A percentile compares a stretch with the other conserved stretches of the same genome.
phyloP scores from a whole-genome alignment of 2,329 filamentous ascomycete species.

The Metarhizium album region DNA sequence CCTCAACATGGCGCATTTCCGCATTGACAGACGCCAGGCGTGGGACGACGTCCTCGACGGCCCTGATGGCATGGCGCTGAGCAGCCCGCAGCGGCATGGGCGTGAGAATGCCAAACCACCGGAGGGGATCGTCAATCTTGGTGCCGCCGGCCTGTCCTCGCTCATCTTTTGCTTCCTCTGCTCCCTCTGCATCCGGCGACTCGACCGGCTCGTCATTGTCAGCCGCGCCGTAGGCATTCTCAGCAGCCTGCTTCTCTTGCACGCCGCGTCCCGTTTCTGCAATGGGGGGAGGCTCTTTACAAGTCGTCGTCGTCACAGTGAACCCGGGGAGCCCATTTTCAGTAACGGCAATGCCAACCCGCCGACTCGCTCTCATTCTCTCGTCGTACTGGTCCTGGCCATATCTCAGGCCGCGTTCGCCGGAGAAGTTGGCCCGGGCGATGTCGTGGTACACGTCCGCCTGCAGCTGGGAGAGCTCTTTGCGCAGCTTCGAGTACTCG shows the following conservation, averaged over 20 bases:
- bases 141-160: background rate
- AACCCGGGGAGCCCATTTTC: constrained; percentile 12
- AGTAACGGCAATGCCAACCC: constrained; percentile 12
- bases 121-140: constrained; percentile 32
- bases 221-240: background rate
- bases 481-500: constrained; percentile 51
- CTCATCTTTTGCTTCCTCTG: background rate
- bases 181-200: background rate
- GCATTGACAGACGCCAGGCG: constrained; percentile 44
- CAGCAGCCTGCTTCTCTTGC: background rate
- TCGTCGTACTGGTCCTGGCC: constrained; percentile 63
- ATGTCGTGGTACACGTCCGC: constrained; percentile 46
- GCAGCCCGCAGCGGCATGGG: constrained; percentile 44
- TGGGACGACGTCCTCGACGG: constrained; percentile 47
- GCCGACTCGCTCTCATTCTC: constrained; percentile 53
- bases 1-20: constrained; percentile 55
- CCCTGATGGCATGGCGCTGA: constrained; percentile 45
- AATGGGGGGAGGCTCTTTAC: background rate
- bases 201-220: background rate
- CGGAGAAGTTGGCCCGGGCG: constrained; percentile 66
- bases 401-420: constrained; percentile 52
- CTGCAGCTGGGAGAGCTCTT: constrained; percentile 42
- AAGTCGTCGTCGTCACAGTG: constrained; percentile 2
- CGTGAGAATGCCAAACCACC: constrained; percentile 45
- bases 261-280: background rate